Percentiles rank a stretch among this genome's conserved stretches.
Evolutionary conservation across 345 rosid genomes (phyloP).

Genomic region (Gossypium mustelinum): DNA sequence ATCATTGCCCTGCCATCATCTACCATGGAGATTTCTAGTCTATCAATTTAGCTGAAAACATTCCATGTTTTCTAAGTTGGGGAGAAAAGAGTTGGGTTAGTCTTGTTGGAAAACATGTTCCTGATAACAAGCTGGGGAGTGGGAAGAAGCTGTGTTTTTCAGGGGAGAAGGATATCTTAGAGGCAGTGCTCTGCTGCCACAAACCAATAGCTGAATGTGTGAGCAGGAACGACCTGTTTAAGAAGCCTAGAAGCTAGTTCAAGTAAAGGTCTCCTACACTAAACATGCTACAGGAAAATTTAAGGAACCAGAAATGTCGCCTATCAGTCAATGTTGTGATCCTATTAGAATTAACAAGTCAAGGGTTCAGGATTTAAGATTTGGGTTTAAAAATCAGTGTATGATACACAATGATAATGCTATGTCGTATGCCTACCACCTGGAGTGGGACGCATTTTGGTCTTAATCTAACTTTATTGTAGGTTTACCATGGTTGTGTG

Average conservation of each 20-base stretch:
- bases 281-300: background rate
- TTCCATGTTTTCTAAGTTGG: background rate
- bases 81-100: background rate
- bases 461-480: background rate
- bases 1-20: background rate
- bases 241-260: background rate
- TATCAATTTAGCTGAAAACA: background rate
- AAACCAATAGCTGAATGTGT: background rate
- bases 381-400: background rate
- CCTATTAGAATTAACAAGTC: background rate
- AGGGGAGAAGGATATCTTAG: background rate
- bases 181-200: background rate
- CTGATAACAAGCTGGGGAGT: background rate
- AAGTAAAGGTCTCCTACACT: background rate
- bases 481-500: background rate
- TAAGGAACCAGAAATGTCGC: background rate
- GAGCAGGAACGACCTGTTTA: background rate
- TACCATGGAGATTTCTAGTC: background rate
- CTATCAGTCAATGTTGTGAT: background rate
- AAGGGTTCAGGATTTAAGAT: too few relatives aligned
- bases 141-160: background rate
- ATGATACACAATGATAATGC: background rate
- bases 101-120: constrained; percentile 4
- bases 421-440: background rate
- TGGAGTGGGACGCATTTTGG: background rate